Conservation (phyloP, 495 filamentous ascomycete genomes). For the Neurospora sp. region DNA sequence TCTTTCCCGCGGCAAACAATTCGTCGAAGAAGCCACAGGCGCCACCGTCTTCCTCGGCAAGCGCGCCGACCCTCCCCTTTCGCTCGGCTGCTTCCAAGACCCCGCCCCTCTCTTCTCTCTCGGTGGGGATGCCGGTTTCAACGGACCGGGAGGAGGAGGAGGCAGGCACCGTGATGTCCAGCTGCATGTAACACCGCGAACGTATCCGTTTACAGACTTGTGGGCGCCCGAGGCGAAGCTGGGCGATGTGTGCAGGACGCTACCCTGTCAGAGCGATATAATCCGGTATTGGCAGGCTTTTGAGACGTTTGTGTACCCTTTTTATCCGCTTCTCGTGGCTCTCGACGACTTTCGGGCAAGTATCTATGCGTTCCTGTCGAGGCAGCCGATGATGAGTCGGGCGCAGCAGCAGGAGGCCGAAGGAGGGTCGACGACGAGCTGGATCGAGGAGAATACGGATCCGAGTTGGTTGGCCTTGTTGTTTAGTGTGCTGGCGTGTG, state of each 20-base stretch:
- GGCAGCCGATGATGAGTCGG: background rate
- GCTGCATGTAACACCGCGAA: background rate
- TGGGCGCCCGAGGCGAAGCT: background rate
- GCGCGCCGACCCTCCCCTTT: background rate
- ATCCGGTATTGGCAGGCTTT: slow-evolving; percentile 3
- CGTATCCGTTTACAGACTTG: background rate
- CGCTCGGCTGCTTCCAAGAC: background rate
- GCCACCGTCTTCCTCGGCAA: background rate
- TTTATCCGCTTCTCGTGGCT: background rate
- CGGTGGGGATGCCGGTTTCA: background rate
- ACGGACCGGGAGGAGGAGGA: background rate
- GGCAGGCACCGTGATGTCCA: background rate
- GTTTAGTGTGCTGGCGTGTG: background rate
- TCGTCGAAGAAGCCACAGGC: background rate
- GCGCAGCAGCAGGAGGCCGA: background rate
- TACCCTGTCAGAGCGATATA: background rate
- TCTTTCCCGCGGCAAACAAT: background rate
- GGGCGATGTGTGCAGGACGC: background rate
- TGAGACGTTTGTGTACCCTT: slow-evolving; percentile 1
- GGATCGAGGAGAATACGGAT: background rate
- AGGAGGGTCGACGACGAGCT: background rate
- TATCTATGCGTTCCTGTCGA: background rate
- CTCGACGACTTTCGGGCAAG: background rate
- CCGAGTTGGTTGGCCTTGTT: slow-evolving; percentile 1
- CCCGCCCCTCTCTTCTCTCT: background rate